Evolutionary conservation across 2,329 filamentous ascomycete species (phyloP), one percentile per base, ranked within the genome.

Genomic region (Coniosporium uncinatum): DNA sequence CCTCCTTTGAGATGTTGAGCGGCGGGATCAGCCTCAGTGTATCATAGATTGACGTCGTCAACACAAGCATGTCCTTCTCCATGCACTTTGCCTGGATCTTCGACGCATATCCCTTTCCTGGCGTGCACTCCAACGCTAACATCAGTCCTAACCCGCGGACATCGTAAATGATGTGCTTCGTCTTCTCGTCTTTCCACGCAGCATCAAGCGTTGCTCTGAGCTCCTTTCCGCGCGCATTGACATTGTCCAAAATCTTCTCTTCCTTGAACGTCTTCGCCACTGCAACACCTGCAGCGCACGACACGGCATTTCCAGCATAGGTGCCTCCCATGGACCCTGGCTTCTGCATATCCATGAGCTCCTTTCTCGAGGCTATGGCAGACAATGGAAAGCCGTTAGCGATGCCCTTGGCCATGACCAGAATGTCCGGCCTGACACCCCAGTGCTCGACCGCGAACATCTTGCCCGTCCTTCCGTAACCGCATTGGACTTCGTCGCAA

Each of bases 391-490:
- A 48, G 13, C 51, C 51, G 37, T 52, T 52, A 33, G 50, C 50
- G 22, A 53, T 53, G 24, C 42, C 51, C 39, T 54, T 54, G 33
- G 49, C 62, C 51, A 70, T 66, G 43, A 68, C 52, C 33, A 69
- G 46, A 21, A 70, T 63, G 37, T 70, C 66, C 3, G 66, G 66
- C 16, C 62, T 53, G 16, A 70, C 63, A 19, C 55, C 57, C 43
- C 55, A 67, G 43, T 69, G 62, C 45, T 70, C 62, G 13, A 67
- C 50, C 5, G 63, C 64, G 43, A 66, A 69, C 59, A 67, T 64
- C 33, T 62, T 61, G 17, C 66, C 66, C 2, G 66, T 69, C 22
- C 66, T 57, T 3, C 65, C 66, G 47, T 64, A 67, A 6, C 66
- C 66, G 22, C 52, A 64, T 40, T 69, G 66, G 2, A 69, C 66